These are phyloP conservation scores for Naematelia encephala DNA, from an alignment of 768 basidiomycete genomes.

Conservation along the genomic window DNA sequence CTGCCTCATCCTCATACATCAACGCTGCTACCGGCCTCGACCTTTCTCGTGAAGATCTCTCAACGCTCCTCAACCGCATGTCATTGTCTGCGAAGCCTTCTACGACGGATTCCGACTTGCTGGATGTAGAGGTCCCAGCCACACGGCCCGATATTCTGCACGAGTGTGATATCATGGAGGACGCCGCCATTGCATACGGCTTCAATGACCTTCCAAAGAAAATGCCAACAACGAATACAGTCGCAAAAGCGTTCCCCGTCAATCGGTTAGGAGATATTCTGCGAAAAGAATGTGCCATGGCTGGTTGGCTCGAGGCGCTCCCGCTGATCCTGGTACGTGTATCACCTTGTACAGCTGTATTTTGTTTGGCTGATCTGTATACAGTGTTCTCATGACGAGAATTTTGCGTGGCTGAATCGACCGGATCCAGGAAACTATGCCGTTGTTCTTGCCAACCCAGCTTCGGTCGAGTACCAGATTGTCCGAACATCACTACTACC, in stretches of 20 bases:
- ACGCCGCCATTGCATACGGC: slow-evolving; percentile 94
- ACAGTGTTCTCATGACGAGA: slow-evolving; percentile 97
- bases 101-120: slow-evolving; percentile 61
- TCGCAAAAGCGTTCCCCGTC: slow-evolving; percentile 84
- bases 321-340: slow-evolving; percentile 81
- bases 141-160: slow-evolving; percentile 98
- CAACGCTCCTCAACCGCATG: slow-evolving; percentile 77
- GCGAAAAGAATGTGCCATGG: slow-evolving; percentile 83
- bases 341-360: not conserved
- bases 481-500: slow-evolving; percentile 94
- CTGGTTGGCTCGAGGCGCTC: slow-evolving; percentile 93
- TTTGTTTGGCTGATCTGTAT: too few species aligned
- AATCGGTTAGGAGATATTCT: slow-evolving; percentile 87
- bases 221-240: slow-evolving; percentile 90
- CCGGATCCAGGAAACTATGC: slow-evolving; percentile 74
- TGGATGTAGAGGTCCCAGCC: slow-evolving; percentile 76
- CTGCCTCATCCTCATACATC: slow-evolving; percentile 81
- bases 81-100: slow-evolving; percentile 63
- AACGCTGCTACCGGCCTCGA: slow-evolving; percentile 90
- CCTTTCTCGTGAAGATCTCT: slow-evolving; percentile 64
- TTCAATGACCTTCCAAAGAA: slow-evolving; percentile 92
- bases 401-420: slow-evolving; percentile 89
- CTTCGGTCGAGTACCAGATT: slow-evolving; percentile 95
- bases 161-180: slow-evolving; percentile 98
- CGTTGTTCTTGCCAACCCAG: slow-evolving; percentile 92